Conservation (phyloP, 129 eudicot genomes). For the Flaveria sonorensis region DNA sequence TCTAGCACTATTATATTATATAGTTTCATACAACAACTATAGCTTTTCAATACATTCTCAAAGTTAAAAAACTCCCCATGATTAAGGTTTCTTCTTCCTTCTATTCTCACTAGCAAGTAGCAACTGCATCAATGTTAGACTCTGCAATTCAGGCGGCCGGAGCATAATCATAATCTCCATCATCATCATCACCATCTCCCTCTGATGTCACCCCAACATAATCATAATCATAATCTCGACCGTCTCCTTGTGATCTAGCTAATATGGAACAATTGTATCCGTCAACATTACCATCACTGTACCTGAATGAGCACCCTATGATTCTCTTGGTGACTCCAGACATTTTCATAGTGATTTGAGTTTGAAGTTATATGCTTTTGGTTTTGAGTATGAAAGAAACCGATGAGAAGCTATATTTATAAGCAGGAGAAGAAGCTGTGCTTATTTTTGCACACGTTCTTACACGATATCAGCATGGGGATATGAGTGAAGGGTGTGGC, state of each 20-base stretch:
- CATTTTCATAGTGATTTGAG: conserved; percentile 14
- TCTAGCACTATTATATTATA: not conserved
- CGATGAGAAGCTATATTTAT: conserved; percentile 20
- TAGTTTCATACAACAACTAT: not conserved
- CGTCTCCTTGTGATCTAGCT: conserved; percentile 11
- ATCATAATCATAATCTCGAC: not conserved
- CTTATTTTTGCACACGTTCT: conserved; percentile 14
- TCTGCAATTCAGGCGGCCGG: not conserved
- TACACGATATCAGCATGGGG: conserved; percentile 30
- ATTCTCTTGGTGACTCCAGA: conserved; percentile 24
- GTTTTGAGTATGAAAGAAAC: conserved; percentile 1
- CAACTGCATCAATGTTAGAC: not conserved
- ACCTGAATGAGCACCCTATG: conserved; percentile 13
- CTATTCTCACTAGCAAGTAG: not conserved
- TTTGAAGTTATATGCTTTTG: not conserved
- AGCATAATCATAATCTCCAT: conserved; percentile 28
- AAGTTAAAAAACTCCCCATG: not conserved
- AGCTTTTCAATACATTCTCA: conserved; percentile 6
- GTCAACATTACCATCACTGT: not conserved
- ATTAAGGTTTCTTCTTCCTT: not conserved
- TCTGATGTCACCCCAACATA: not conserved
- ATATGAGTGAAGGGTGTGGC: conserved; percentile 7
- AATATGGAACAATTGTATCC: conserved; percentile 24
- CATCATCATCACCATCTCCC: conserved; percentile 33
- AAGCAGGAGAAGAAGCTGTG: too few relatives aligned